These are phyloP conservation scores for Iberis pinnata DNA, from an alignment of 345 rosid genomes.

Conservation along the genomic window DNA sequence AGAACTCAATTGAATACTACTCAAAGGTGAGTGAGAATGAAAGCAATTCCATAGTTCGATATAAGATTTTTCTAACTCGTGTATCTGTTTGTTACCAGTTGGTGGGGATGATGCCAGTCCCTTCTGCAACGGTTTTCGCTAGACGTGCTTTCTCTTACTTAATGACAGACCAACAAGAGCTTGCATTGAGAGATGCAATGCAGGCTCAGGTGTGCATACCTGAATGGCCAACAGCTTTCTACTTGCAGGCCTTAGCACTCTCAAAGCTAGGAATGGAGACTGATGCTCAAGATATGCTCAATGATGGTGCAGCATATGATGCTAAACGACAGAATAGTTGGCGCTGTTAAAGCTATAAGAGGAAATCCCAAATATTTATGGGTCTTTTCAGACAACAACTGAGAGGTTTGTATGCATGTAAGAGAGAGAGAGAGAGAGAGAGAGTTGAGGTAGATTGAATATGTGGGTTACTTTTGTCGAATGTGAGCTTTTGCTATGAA, in stretches of 20 bases:
- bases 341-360: slow-evolving; percentile 43
- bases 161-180: slow-evolving; percentile 82
- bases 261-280: slow-evolving; percentile 96
- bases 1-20: slow-evolving; percentile 77
- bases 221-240: slow-evolving; percentile 96
- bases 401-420: slow-evolving; percentile 17
- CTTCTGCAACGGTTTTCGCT: slow-evolving; percentile 67
- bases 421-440: too few species aligned
- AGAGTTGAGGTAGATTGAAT: slow-evolving; percentile 12
- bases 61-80: slow-evolving; percentile 1
- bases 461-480: slow-evolving; percentile 20
- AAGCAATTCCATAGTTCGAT: background rate
- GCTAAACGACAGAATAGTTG: slow-evolving; percentile 79
- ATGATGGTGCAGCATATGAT: slow-evolving; percentile 87
- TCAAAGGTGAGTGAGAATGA: slow-evolving; percentile 69
- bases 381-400: slow-evolving; percentile 20
- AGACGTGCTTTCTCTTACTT: slow-evolving; percentile 51
- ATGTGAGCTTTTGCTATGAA: slow-evolving; percentile 20
- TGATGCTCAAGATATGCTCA: slow-evolving; percentile 95
- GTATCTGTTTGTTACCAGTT: slow-evolving; percentile 39
- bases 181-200: slow-evolving; percentile 94
- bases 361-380: slow-evolving; percentile 13
- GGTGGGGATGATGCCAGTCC: slow-evolving; percentile 75
- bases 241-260: slow-evolving; percentile 91
- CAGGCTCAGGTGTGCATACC: slow-evolving; percentile 96